Conservation (phyloP, 1,284 basidiomycete species). For the Apiotrichum gamsii region DNA sequence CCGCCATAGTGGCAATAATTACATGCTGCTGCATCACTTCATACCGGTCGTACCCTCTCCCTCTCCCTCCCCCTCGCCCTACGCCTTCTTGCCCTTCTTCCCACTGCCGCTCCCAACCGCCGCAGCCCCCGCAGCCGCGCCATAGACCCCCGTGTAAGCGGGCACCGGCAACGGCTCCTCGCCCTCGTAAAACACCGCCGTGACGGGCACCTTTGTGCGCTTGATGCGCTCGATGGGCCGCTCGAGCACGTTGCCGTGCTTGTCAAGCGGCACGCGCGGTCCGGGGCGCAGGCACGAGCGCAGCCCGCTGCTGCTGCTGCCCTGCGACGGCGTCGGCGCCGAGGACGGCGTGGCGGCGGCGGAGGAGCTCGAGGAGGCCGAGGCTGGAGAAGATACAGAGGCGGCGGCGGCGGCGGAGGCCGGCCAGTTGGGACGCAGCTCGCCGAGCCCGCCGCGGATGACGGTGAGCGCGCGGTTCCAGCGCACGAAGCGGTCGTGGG, state of each 20-base stretch:
- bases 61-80: neutral
- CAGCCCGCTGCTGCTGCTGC: neutral
- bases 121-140: neutral
- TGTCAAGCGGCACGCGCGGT: slow-evolving; percentile 61
- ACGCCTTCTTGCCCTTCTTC: slow-evolving; percentile 5
- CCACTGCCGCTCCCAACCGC: slow-evolving; percentile 1
- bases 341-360: slow-evolving; percentile 56
- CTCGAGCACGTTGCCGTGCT: slow-evolving; percentile 64
- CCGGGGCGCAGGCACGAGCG: slow-evolving; percentile 4
- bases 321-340: slow-evolving; percentile 29
- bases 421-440: neutral
- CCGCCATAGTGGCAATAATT: too few species aligned
- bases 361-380: neutral
- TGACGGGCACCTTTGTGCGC: slow-evolving; percentile 63
- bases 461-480: slow-evolving; percentile 64
- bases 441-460: slow-evolving; percentile 19
- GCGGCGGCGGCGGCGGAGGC: too few species aligned
- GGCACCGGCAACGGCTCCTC: slow-evolving; percentile 49
- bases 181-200: slow-evolving; percentile 75
- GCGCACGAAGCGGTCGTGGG: slow-evolving; percentile 51
- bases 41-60: too few species aligned
- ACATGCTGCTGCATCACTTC: too few species aligned
- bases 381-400: neutral
- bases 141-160: neutral
- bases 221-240: slow-evolving; percentile 59